Conservation (phyloP, 208 protist genomes). For the Wallacemonas sp. region DNA sequence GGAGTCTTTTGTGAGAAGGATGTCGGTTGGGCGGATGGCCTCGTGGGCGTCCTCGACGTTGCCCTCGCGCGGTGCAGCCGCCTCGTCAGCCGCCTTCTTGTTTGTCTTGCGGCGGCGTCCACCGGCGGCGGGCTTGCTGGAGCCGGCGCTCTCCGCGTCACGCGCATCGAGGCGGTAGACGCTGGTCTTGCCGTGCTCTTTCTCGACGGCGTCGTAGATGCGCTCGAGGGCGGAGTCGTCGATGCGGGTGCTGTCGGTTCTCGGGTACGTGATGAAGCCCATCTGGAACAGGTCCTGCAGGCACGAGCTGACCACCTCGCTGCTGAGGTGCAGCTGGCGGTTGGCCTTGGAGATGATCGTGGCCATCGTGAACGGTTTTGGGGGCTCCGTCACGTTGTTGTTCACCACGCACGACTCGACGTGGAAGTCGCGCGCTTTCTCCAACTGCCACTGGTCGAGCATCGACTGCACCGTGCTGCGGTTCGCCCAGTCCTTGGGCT, state of each 20-base stretch:
- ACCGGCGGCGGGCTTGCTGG: conserved; percentile 89
- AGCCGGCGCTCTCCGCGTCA: conserved; percentile 59
- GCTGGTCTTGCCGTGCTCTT: conserved; percentile 95
- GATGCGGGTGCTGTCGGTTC: conserved; percentile 89
- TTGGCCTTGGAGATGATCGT: conserved; percentile 86
- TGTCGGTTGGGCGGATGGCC: conserved; percentile 90
- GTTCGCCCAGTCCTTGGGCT: conserved; percentile 35
- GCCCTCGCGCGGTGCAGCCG: conserved; percentile 13
- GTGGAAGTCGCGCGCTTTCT: conserved; percentile 21
- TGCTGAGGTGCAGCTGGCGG: conserved; percentile 80
- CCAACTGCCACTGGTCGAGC: conserved; percentile 37
- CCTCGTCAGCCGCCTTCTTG: background rate
- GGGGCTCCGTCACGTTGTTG: conserved; percentile 41
- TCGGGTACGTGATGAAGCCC: conserved; percentile 91
- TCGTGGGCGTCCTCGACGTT: conserved; percentile 93
- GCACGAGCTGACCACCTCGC: conserved; percentile 70
- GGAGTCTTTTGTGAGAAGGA: conserved; percentile 54
- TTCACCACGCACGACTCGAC: conserved; percentile 35
- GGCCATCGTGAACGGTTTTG: conserved; percentile 89
- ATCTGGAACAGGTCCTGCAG: conserved; percentile 91
- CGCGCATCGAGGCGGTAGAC: conserved; percentile 81
- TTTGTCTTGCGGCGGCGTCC: conserved; percentile 28
- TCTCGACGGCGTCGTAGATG: conserved; percentile 98
- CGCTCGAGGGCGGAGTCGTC: conserved; percentile 95
- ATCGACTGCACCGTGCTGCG: conserved; percentile 25